Percentiles rank a stretch among this genome's conserved stretches.
Evolutionary conservation across 495 filamentous ascomycete genomes (phyloP).

Genomic region (Lepraria neglecta): DNA sequence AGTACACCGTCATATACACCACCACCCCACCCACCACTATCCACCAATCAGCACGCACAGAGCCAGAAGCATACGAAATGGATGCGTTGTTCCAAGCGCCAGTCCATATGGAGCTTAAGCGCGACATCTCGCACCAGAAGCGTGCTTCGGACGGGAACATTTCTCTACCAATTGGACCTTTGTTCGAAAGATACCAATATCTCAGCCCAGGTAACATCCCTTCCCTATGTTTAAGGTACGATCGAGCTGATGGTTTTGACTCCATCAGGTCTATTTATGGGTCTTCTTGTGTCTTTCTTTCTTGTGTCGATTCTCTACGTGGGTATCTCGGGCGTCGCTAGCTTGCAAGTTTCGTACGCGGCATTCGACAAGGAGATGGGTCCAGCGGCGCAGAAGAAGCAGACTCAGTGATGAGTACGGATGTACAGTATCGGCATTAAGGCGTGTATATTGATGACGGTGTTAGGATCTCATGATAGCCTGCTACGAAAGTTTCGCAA

Average conservation of each 20-base stretch:
- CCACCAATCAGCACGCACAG: conserved; percentile 16
- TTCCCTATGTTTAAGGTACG: neutral
- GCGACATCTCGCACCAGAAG: conserved; percentile 39
- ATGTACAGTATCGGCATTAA: neutral
- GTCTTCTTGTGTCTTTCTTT: conserved; percentile 58
- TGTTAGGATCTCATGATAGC: neutral
- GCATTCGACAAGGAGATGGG: conserved; percentile 97
- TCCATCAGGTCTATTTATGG: conserved; percentile 71
- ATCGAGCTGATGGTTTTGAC: neutral
- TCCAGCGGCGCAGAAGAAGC: conserved; percentile 77
- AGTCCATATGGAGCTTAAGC: conserved; percentile 55
- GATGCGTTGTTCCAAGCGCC: conserved; percentile 44
- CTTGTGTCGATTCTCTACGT: conserved; percentile 70
- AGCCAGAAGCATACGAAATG: conserved; percentile 46
- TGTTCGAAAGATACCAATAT: conserved; percentile 91
- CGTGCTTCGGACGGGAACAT: conserved; percentile 32
- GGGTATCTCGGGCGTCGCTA: conserved; percentile 66
- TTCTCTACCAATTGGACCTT: conserved; percentile 41
- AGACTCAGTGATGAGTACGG: conserved; percentile 26
- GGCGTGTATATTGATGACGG: neutral
- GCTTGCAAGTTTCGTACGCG: conserved; percentile 81
- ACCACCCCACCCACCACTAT: conserved; percentile 36
- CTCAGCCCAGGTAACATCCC: conserved; percentile 57
- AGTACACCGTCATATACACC: conserved; percentile 59
- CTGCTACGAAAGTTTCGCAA: neutral